Evolutionary conservation across 345 rosid species (phyloP), one percentile per base, ranked within the genome.

Genomic region (Angophora floribunda): DNA sequence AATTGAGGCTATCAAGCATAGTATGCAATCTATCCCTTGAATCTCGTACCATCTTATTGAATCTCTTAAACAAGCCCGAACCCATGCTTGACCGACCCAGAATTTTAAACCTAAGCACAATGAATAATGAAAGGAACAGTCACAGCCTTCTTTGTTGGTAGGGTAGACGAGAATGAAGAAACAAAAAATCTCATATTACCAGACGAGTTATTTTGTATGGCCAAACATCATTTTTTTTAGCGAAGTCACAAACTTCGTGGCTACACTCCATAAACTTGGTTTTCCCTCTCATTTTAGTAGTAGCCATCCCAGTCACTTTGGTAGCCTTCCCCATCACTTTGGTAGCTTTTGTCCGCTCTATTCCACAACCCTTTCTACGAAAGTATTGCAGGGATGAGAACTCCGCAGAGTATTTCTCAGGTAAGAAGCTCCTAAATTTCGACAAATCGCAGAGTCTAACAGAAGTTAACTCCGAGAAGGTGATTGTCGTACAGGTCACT

Each of bases 21-120:
- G 41, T 36, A 36, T 36, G 41, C 41, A 36, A 36, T 36, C 41
- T 36, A 36, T 36, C 41, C 41, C 41, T 36, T 36, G 41, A 36
- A 36, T 36, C 41, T 36, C 41, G 4, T 36, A 36, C 41, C 41
- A 36, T 36, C 41, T 36, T 36, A 36, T 36, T 36, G 41, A 36
- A 36, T 36, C 41, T 36, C 41, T 36, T 4, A 36, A 36, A 36
- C 41, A 36, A 36, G n/a, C n/a, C n/a, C n/a, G n/a, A n/a, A n/a
- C n/a, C n/a, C n/a, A n/a, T n/a, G n/a, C n/a, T 96, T 75, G 99
- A 97, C n/a, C 99, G 95, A 75, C 98, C 99, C 87, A 96, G 86
- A 52, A 97, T 95, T 6, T 97, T 98, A 86, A 96, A 96, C 92
- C 95, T 99, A 7, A 98, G 99, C 85, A 55, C 8, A 21, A 55